Conservation (phyloP, 1,284 basidiomycete species). For the Phenoliferia sp. region DNA sequence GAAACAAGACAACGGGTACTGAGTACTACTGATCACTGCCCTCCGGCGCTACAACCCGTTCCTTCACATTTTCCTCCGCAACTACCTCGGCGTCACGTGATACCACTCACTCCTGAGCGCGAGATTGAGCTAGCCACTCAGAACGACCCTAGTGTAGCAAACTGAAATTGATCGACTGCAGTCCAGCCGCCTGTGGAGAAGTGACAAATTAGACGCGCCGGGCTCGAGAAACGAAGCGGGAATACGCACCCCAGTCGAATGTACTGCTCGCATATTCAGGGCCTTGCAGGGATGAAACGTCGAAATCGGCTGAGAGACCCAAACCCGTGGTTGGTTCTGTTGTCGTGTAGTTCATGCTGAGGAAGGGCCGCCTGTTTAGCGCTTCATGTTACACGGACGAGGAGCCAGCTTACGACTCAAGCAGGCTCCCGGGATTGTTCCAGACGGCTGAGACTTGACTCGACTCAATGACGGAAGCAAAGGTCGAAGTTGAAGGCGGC, state of each 20-base stretch:
- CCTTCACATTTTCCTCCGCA: too few relatives aligned
- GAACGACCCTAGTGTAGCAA: too few relatives aligned
- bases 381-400: background rate
- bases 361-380: background rate
- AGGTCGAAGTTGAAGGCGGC: too few relatives aligned
- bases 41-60: too few relatives aligned
- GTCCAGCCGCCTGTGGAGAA: too few relatives aligned
- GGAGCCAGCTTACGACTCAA: background rate
- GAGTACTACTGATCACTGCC: too few relatives aligned
- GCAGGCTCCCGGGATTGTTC: background rate
- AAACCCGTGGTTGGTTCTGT: background rate
- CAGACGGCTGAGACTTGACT: background rate
- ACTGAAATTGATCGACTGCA: too few relatives aligned
- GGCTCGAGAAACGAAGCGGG: background rate
- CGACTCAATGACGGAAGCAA: background rate
- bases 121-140: too few relatives aligned
- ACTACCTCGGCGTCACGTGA: too few relatives aligned
- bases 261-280: conserved; percentile 15
- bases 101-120: too few relatives aligned
- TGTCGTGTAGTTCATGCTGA: background rate
- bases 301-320: conserved; percentile 2
- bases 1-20: too few relatives aligned
- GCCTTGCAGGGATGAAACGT: conserved; percentile 10
- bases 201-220: too few relatives aligned
- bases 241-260: conserved; percentile 8